Conservation (phyloP, 1,139 yeast genomes). For the Yamadazyma triangularis region DNA sequence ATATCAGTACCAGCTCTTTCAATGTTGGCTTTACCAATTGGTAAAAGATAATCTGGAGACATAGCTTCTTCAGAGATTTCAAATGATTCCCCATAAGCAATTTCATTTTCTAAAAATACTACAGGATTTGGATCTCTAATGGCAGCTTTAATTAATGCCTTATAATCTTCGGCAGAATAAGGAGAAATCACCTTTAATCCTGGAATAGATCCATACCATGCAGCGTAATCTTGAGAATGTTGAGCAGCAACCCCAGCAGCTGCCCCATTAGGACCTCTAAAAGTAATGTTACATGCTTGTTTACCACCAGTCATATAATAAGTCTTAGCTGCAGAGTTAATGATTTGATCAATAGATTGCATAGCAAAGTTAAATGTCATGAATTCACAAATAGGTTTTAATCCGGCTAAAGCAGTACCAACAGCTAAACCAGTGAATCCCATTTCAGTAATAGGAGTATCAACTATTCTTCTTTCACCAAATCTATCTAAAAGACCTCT, state of each 20-base stretch:
- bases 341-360: conserved; percentile 98
- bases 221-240: conserved; percentile 96
- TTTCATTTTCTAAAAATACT: conserved; percentile 92
- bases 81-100: conserved; percentile 88
- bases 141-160: conserved; percentile 93
- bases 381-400: conserved; percentile 95
- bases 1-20: conserved; percentile 91
- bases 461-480: conserved; percentile 94
- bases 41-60: conserved; percentile 83
- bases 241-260: conserved; percentile 99
- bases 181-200: conserved; percentile 97
- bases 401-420: conserved; percentile 96
- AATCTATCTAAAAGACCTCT: conserved; percentile 94
- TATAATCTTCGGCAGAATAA: conserved; percentile 92
- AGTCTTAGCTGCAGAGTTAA: conserved; percentile 98
- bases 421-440: conserved; percentile 98
- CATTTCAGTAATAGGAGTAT: conserved; percentile 99
- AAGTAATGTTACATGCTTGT: conserved; percentile 93
- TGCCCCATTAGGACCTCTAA: conserved; percentile 99
- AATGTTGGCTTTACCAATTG: conserved; percentile 93
- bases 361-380: conserved; percentile 99
- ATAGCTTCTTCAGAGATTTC: conserved; percentile 86
- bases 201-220: conserved; percentile 98
- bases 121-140: conserved; percentile 99
- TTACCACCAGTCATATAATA: conserved; percentile 99